These are phyloP conservation scores for Alternaria infectoria DNA, from an alignment of 2,329 filamentous ascomycete species.

Conservation along the genomic window DNA sequence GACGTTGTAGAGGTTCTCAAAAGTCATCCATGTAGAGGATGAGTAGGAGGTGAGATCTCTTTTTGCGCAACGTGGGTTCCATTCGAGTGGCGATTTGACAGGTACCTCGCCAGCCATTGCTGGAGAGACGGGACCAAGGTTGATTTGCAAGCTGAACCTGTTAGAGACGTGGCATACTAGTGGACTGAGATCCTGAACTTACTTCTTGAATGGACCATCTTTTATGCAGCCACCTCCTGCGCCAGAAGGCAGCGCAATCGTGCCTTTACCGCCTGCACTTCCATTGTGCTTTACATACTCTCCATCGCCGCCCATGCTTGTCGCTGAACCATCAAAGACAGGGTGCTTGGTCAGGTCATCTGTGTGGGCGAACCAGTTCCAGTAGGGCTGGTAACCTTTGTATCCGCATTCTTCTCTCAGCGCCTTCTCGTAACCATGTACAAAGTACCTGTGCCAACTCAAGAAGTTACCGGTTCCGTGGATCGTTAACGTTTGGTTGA, in stretches of 20 bases:
- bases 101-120: constrained; percentile 16
- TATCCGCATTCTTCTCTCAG: constrained; percentile 50
- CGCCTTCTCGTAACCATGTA: constrained; percentile 46
- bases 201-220: constrained; percentile 39
- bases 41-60: constrained; percentile 44
- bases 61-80: constrained; percentile 43
- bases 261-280: constrained; percentile 21
- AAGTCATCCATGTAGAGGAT: constrained; percentile 13
- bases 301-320: constrained; percentile 47
- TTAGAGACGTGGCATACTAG: background rate
- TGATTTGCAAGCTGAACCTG: constrained; percentile 17
- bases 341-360: constrained; percentile 36
- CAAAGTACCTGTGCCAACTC: constrained; percentile 48
- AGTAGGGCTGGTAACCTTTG: constrained; percentile 50
- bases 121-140: constrained; percentile 30
- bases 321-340: constrained; percentile 33
- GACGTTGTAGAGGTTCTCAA: constrained; percentile 50
- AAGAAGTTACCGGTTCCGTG: constrained; percentile 30
- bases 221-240: constrained; percentile 34
- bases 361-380: constrained; percentile 53
- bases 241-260: constrained; percentile 16
- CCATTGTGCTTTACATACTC: constrained; percentile 8
- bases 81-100: constrained; percentile 18
- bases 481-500: constrained; percentile 24
- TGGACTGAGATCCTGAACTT: background rate